These are phyloP conservation scores for Diaporthe citri DNA, from an alignment of 2,329 filamentous ascomycete species.

Conservation along the genomic window DNA sequence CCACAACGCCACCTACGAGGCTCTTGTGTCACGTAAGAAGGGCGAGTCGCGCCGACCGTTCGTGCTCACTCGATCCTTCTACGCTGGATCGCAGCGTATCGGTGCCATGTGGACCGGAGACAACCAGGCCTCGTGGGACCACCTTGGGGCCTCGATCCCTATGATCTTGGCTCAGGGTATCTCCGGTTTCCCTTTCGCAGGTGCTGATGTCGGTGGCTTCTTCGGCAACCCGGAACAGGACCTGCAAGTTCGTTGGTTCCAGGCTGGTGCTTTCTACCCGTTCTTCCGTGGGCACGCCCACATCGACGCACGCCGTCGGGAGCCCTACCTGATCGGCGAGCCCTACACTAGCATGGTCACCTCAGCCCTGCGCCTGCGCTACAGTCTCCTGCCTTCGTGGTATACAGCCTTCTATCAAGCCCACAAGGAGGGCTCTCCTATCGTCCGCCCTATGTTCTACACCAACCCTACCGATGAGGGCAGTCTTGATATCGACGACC, in stretches of 20 bases:
- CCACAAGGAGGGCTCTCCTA: conserved; percentile 83
- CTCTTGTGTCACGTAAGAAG: conserved; percentile 85
- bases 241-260: conserved; percentile 93
- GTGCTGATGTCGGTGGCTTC: conserved; percentile 97
- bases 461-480: conserved; percentile 87
- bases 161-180: conserved; percentile 96
- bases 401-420: conserved; percentile 97
- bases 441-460: conserved; percentile 93
- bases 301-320: conserved; percentile 93
- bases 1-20: conserved; percentile 92
- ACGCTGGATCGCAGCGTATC: conserved; percentile 87
- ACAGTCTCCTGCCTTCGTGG: conserved; percentile 91
- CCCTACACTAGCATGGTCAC: conserved; percentile 90
- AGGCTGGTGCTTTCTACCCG: conserved; percentile 95
- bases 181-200: conserved; percentile 91
- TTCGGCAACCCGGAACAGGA: conserved; percentile 97
- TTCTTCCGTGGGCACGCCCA: conserved; percentile 98
- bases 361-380: conserved; percentile 87
- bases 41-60: conserved; percentile 90
- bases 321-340: conserved; percentile 89
- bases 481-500: conserved; percentile 91
- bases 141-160: conserved; percentile 88
- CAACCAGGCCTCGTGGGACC: conserved; percentile 93
- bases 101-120: conserved; percentile 99
- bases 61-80: conserved; percentile 93